Evolutionary conservation across 2,329 filamentous ascomycete species (phyloP), one percentile per base, ranked within the genome.

Genomic region (Lasiodiplodia sp.): DNA sequence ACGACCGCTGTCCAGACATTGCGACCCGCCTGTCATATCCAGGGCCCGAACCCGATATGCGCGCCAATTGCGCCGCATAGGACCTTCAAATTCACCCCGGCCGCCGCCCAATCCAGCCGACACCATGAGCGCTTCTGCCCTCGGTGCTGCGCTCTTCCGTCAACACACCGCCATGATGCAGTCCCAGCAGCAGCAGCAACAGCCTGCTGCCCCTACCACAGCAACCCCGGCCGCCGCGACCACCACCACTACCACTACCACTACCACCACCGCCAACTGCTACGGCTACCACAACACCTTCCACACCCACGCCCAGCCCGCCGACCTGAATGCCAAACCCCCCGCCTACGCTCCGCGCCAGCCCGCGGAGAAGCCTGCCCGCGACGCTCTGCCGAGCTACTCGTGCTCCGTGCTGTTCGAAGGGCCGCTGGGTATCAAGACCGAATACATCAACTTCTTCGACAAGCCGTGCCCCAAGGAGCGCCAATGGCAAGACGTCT

Each of bases 401-500:
- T 72, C 74, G 14, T 81, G 79, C 72, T 75, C 78, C 0, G 75
- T 81, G 52, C 72, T 77, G 31, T 71, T 76, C 10, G 71, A 73
- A 47, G 78, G 77, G 2, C 55, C 76, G 25, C 64, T 81, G 83
- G 73, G 83, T 72, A 85, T 86, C 75, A 91, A 91, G 79, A 86
- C 88, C 80, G 90, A 92, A 77, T 85, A 92, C 68, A 85, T 88
- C 70, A 86, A 89, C 69, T 87, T 89, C 6, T 89, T 87, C 71
- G 87, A 89, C 75, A 82, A 87, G 56, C 38, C 67, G 11, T 51
- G 51, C 40, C 86, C 89, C 53, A 82, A 86, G 70, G 85, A 89
- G 73, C 85, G 89, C 53, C 86, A 87, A 71, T 92, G 90, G 90
- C 83, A 84, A 71, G 83, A 87, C 67, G 85, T 87, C 25, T 90